phyloP scores from a whole-genome alignment of 2,329 filamentous ascomycete species.

The Fusarium sp. region DNA sequence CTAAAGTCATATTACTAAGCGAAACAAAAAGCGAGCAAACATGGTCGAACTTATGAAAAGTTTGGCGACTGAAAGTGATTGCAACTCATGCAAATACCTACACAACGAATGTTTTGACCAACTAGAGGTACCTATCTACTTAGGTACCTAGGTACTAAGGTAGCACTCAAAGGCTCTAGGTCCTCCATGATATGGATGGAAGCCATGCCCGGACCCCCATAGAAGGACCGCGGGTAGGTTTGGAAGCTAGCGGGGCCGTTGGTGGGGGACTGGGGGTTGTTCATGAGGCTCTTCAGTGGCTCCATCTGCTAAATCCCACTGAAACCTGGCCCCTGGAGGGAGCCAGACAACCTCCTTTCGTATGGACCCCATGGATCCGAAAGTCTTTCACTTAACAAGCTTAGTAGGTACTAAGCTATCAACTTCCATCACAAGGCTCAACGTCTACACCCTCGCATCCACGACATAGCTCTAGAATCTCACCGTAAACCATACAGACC shows the following conservation, averaged over 20 bases:
- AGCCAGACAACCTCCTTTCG: not conserved
- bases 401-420: too few relatives aligned
- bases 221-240: too few relatives aligned
- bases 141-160: too few relatives aligned
- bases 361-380: not conserved
- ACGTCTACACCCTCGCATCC: conserved; percentile 12
- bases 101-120: not conserved
- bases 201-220: not conserved
- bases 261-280: conserved; percentile 16
- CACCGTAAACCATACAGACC: not conserved
- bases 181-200: not conserved
- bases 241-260: conserved; percentile 20
- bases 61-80: not conserved
- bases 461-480: not conserved
- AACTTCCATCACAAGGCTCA: conserved; percentile 5
- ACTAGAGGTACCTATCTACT: too few relatives aligned
- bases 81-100: not conserved
- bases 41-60: not conserved
- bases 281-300: conserved; percentile 39
- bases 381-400: conserved; percentile 2
- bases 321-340: conserved; percentile 13
- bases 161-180: not conserved
- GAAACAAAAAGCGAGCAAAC: not conserved
- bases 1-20: too few relatives aligned
- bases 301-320: conserved; percentile 29